Percentiles rank a stretch among this genome's conserved stretches.
Conservation (phyloP, 106 monocot species). For the Amphibolis antarctica region DNA sequence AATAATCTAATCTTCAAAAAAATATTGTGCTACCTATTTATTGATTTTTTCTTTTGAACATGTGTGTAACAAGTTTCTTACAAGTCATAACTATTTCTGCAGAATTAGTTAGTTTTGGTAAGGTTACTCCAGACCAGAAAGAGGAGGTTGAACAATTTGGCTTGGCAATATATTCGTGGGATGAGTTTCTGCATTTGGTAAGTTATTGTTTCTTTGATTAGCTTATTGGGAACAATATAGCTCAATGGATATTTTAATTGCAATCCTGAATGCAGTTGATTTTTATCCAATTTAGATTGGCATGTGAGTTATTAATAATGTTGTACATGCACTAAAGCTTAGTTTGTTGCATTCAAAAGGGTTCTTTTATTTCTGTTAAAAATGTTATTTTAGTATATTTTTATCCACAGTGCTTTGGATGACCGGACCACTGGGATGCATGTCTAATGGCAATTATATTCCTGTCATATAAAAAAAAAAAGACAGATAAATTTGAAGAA, state of each 20-base stretch:
- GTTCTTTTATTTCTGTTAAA: too few relatives aligned
- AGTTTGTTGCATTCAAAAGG: too few relatives aligned
- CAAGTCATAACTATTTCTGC: conserved; percentile 5
- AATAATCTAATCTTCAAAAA: too few relatives aligned
- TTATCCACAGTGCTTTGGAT: too few relatives aligned
- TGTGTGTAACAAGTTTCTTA: not conserved
- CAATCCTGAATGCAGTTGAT: not conserved
- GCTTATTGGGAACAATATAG: not conserved
- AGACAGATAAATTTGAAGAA: not conserved
- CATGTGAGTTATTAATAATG: too few relatives aligned
- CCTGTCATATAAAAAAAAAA: too few relatives aligned
- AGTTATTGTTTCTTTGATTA: conserved; percentile 3
- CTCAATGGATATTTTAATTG: not conserved
- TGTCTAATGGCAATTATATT: too few relatives aligned
- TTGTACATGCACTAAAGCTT: too few relatives aligned
- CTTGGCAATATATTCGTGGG: conserved; percentile 70
- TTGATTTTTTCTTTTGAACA: too few relatives aligned
- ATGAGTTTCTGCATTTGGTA: conserved; percentile 71
- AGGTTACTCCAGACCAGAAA: conserved; percentile 46
- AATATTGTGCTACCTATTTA: too few relatives aligned
- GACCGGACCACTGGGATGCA: too few relatives aligned
- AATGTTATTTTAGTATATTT: too few relatives aligned
- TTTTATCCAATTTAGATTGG: not conserved
- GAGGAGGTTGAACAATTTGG: conserved; percentile 55
- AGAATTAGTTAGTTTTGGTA: conserved; percentile 92